Base-by-base conservation (phyloP, 2,329 filamentous ascomycete genomes). In the Exophiala calicioides region DNA sequence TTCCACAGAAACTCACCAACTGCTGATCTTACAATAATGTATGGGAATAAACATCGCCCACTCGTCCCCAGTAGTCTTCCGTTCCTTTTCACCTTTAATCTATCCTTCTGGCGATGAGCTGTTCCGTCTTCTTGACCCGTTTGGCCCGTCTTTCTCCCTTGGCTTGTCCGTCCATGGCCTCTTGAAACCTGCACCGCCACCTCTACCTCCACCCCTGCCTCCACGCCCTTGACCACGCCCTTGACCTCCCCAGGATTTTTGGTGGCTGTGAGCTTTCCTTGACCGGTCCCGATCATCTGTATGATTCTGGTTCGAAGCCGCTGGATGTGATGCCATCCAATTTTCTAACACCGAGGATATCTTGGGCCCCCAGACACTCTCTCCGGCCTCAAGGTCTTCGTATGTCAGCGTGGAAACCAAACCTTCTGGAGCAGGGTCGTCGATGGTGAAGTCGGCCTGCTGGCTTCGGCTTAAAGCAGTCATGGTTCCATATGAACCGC, bases 401-500 rank as follows among this genome's bases (percentile, higher is more conserved):
- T 86, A 95, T 58, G 93, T 86, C 15, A 96, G 67, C 42, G 89
- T 85, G 8, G 52, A 37, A 13, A 52, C 35, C 0, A 95, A 71
- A 46, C 79, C 77, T 10, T 47, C 50, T 7, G 53, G 53, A 45
- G 46, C 29, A 19, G 55, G 51, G 6, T 56, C 36, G 16, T 34
- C 19, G 29, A 31, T 49, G 16, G 55, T 53, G 61, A 94, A 97
- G 52, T 89, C 81, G 13, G 82, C 87, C 68, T 98, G 93, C 41
- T 86, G 81, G 3, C 82, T 86, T 44, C 93, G 84, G 46, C 86
- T 79, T 15, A 98, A 79, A 58, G 86, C 83, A 16, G 87, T 82
- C 91, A 98, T 97, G 56, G 93, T 76, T 24, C 80, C 93, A 18
- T 88, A 82, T 9, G 89, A 95, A 41, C 80, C 82, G 10, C 96